Evolutionary conservation across 805 yeast genomes (phyloP), one percentile per base, ranked within the genome.

Genomic region (Blastobotrys parvus): DNA sequence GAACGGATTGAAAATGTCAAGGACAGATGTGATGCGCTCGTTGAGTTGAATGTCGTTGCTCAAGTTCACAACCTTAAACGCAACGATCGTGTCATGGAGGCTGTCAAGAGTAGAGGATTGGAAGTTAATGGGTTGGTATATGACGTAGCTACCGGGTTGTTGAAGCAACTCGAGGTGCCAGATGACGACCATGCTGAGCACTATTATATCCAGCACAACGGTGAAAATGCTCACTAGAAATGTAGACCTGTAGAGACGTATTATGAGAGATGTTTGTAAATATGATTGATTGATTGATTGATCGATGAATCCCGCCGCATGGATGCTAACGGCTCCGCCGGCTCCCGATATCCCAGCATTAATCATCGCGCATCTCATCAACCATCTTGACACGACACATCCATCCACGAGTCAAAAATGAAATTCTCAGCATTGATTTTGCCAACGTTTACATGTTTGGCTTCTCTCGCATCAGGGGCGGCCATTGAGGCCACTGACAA

Each of bases 51-150:
- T 60, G 84, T 87, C 15, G 64, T 77, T 42, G 72, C 73, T 47
- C 92, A 90, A 49, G 82, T 84, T 16, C 72, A 77, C 47, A 78
- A 79, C 38, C 69, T 89, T 41, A 62, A 66, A 45, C 62, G 65
- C 22, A 81, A 80, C 57, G 80, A 82, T 35, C 74, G 79, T 39
- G 90, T 87, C 21, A 70, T 76, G 43, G 70, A 72, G 43, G 94
- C 92, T 19, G 62, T 78, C 43, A 69, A 70, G 38, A 69, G 67
- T 45, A 77, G 81, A 8, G 75, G 78, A 11, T 70, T 89, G 30
- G 82, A 83, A 58, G 80, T 89, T 35, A 78, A 84, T 71, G 96
- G 95, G 0, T 62, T 88, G 56, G 73, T 89, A 40, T 89, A 87
- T 65, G 87, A 88, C 58, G 94, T 87, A 19, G 78, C 74, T 29